Conservation (phyloP, 1,139 yeast species). For the Yamadazyma taylorii region DNA sequence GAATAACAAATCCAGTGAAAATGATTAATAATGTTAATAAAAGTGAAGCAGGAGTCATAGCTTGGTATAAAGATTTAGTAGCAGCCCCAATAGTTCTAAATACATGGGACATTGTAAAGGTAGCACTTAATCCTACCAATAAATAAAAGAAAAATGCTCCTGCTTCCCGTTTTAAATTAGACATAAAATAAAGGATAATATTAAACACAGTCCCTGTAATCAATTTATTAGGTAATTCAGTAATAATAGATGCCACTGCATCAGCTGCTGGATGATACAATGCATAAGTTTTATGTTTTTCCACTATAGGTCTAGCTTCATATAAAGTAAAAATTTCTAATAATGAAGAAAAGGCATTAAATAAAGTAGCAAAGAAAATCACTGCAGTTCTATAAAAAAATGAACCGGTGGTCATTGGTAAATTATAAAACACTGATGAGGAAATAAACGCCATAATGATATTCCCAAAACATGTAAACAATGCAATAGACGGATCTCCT, state of each 20-base stretch:
- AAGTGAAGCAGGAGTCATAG: conserved; percentile 62
- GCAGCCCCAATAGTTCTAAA: conserved; percentile 62
- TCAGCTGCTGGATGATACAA: conserved; percentile 61
- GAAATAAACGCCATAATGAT: conserved; percentile 31
- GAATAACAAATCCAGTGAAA: conserved; percentile 61
- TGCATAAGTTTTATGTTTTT: conserved; percentile 56
- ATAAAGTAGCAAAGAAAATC: conserved; percentile 56
- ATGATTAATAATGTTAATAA: conserved; percentile 52
- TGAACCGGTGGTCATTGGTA: conserved; percentile 47
- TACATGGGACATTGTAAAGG: conserved; percentile 55
- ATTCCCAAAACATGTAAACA: conserved; percentile 28
- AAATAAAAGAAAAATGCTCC: conserved; percentile 59
- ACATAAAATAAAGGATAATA: conserved; percentile 55
- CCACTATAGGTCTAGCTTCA: conserved; percentile 58
- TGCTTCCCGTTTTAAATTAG: conserved; percentile 51
- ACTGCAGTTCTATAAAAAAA: conserved; percentile 59
- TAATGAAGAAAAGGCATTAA: conserved; percentile 56
- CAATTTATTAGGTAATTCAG: conserved; percentile 57
- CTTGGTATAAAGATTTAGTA: conserved; percentile 53
- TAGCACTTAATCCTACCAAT: conserved; percentile 40
- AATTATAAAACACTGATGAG: conserved; percentile 55
- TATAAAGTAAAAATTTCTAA: conserved; percentile 59
- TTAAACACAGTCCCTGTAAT: conserved; percentile 44
- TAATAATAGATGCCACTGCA: conserved; percentile 54
- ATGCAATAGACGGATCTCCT: conserved; percentile 32